Percentiles rank a stretch among this genome's conserved stretches.
Conservation (phyloP, 2,329 filamentous ascomycete genomes). For the Leptosphaerulina australis region DNA sequence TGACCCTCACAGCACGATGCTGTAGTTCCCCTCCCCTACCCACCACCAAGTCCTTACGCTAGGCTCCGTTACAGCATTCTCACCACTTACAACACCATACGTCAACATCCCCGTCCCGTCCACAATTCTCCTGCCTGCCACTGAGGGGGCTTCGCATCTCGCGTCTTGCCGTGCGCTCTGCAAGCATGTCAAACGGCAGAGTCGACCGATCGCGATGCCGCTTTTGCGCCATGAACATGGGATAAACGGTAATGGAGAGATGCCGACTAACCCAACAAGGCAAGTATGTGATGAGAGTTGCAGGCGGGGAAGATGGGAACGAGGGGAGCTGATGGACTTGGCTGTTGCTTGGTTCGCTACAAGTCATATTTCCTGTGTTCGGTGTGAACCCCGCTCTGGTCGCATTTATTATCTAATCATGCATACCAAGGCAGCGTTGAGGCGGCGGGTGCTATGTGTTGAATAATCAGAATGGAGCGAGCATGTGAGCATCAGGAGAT, state of each 20-base stretch:
- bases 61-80: too few species aligned
- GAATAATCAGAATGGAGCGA: too few species aligned
- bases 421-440: not conserved
- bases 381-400: not conserved
- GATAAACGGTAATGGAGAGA: not conserved
- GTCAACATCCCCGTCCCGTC: not conserved
- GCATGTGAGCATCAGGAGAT: slow-evolving; percentile 1
- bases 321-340: not conserved
- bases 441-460: too few species aligned
- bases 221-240: not conserved
- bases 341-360: not conserved
- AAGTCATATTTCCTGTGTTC: not conserved
- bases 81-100: not conserved
- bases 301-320: slow-evolving; percentile 5
- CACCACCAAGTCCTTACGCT: not conserved
- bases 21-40: slow-evolving; percentile 2
- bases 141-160: too few species aligned
- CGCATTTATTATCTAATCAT: not conserved
- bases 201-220: slow-evolving; percentile 6
- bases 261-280: not conserved
- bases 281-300: not conserved
- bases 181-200: not conserved
- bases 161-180: not conserved
- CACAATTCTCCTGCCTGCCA: too few species aligned
- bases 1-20: not conserved